Conservation (phyloP, 331 rosid genomes). For the Pyrus hybrid region DNA sequence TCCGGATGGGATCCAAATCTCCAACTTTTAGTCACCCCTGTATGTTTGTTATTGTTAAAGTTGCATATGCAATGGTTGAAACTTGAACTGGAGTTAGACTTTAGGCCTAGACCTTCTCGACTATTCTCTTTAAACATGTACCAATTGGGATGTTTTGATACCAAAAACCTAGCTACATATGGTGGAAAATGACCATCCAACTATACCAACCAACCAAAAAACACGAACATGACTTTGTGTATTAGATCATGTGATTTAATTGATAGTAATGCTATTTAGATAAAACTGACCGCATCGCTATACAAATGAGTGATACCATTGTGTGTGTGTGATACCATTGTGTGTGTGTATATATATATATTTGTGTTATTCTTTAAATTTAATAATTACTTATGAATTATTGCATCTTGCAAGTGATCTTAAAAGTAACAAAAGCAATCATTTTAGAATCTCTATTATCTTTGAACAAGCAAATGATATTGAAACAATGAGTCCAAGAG, state of each 20-base stretch:
- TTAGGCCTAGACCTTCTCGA: constrained; percentile 3
- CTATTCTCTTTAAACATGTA: constrained; percentile 8
- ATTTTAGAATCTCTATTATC: not conserved
- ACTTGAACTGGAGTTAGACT: constrained; percentile 4
- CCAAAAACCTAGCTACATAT: constrained; percentile 17
- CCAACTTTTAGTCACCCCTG: not conserved
- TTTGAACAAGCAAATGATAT: not conserved
- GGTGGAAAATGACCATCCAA: constrained; percentile 18
- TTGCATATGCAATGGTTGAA: not conserved
- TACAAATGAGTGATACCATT: too few species aligned
- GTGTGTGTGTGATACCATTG: too few species aligned
- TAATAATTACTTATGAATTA: not conserved
- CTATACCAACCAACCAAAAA: not conserved
- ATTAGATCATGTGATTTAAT: not conserved
- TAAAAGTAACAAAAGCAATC: not conserved
- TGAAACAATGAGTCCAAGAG: not conserved
- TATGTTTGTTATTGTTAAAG: not conserved
- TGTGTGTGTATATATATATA: too few species aligned
- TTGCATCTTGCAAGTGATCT: not conserved
- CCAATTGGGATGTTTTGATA: constrained; percentile 1
- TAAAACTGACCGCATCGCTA: too few species aligned
- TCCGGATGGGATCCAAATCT: too few species aligned
- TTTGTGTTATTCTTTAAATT: too few species aligned
- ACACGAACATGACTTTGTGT: not conserved
- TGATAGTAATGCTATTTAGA: too few species aligned